Conservation (phyloP, 805 yeast species). For the Wickerhamomyces subpelliculosus region DNA sequence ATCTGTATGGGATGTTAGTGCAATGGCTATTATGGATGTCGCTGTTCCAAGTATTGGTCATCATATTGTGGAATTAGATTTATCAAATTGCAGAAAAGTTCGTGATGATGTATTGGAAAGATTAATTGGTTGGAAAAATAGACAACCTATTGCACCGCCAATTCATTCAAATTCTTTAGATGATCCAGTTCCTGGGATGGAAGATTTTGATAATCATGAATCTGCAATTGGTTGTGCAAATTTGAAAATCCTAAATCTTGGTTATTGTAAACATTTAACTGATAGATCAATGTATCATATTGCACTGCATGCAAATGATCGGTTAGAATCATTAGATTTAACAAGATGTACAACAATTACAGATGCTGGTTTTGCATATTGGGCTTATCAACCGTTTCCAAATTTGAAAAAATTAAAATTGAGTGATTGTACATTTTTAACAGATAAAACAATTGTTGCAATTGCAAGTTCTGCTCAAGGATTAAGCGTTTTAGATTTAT, state of each 20-base stretch:
- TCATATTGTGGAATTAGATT: slow-evolving; percentile 50
- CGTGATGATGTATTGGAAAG: slow-evolving; percentile 66
- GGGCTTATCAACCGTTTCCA: slow-evolving; percentile 54
- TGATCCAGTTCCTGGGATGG: slow-evolving; percentile 25
- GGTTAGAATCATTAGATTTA: slow-evolving; percentile 50
- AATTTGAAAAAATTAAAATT: slow-evolving; percentile 44
- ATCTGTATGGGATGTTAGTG: slow-evolving; percentile 71
- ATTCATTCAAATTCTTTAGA: no score
- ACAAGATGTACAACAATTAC: slow-evolving; percentile 76
- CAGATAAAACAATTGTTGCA: slow-evolving; percentile 56
- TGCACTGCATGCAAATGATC: slow-evolving; percentile 48
- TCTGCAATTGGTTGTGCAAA: slow-evolving; percentile 48
- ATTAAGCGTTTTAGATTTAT: slow-evolving; percentile 50
- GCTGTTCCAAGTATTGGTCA: slow-evolving; percentile 60
- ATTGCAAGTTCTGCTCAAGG: slow-evolving; percentile 56
- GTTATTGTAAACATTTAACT: slow-evolving; percentile 73
- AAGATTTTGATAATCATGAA: slow-evolving; percentile 10
- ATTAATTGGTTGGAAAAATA: slow-evolving; percentile 47
- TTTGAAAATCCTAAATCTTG: slow-evolving; percentile 45
- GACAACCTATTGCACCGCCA: no score
- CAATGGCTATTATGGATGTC: slow-evolving; percentile 77
- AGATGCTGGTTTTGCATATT: slow-evolving; percentile 62
- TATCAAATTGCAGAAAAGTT: slow-evolving; percentile 68
- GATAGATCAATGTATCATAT: slow-evolving; percentile 61
- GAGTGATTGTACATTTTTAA: slow-evolving; percentile 68